phyloP scores from a whole-genome alignment of 768 basidiomycete species.

The Lentinula edodes region DNA sequence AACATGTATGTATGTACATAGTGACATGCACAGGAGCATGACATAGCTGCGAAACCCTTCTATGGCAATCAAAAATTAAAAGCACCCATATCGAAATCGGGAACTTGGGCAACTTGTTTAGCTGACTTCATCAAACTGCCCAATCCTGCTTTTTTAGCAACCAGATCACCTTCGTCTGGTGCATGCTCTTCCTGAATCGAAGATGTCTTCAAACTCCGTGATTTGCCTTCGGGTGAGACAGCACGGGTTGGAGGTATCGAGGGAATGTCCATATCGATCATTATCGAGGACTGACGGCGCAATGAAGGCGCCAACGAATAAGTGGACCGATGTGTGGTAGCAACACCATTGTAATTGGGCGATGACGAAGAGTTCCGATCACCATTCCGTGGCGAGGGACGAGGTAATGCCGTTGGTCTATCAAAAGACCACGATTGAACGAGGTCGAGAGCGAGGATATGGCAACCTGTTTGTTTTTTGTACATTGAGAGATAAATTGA shows the following conservation, averaged over 20 bases:
- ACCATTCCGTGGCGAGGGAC: not conserved
- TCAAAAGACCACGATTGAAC: slow-evolving; percentile 91
- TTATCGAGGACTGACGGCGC: slow-evolving; percentile 64
- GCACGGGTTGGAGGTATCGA: slow-evolving; percentile 53
- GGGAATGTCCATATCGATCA: slow-evolving; percentile 86
- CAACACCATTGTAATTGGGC: slow-evolving; percentile 28
- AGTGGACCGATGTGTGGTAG: slow-evolving; percentile 34
- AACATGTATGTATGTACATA: not conserved
- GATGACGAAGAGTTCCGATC: slow-evolving; percentile 17
- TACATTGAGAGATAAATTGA: not conserved
- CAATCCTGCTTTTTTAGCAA: slow-evolving; percentile 65
- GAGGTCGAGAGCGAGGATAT: slow-evolving; percentile 85
- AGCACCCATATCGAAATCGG: slow-evolving; percentile 83
- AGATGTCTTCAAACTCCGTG: slow-evolving; percentile 7
- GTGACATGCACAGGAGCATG: no score
- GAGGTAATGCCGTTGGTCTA: slow-evolving; percentile 43
- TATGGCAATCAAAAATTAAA: slow-evolving; percentile 31
- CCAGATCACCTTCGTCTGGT: slow-evolving; percentile 48
- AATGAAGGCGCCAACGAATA: slow-evolving; percentile 47
- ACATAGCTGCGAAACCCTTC: not conserved
- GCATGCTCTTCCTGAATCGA: slow-evolving; percentile 20
- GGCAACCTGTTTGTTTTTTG: slow-evolving; percentile 62
- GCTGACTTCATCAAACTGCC: slow-evolving; percentile 89
- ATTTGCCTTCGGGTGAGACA: slow-evolving; percentile 36
- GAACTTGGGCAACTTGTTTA: slow-evolving; percentile 78